Evolutionary conservation across 345 rosid species (phyloP).

Genomic region (Euclidium syriacum): DNA sequence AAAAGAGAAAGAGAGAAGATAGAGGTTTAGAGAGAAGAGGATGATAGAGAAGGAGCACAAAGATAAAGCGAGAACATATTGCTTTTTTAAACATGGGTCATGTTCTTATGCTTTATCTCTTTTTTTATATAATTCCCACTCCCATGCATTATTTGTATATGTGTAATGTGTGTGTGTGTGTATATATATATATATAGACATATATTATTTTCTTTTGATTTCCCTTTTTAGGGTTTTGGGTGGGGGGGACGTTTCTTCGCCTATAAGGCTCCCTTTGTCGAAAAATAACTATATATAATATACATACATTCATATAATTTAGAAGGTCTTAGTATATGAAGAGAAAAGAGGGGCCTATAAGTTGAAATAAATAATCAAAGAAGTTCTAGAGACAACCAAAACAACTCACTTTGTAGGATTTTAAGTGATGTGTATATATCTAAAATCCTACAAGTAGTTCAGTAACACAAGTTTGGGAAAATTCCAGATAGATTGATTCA

Average conservation of each 20-base stretch:
- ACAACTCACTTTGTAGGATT: background rate
- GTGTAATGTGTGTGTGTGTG: background rate
- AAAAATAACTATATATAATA: background rate
- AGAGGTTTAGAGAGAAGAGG: constrained; percentile 26
- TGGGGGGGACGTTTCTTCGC: constrained; percentile 27
- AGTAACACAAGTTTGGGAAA: background rate
- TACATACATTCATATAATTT: background rate
- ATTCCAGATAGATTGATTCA: background rate
- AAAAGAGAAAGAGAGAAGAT: constrained; percentile 27
- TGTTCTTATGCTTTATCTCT: constrained; percentile 24
- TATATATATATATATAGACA: background rate
- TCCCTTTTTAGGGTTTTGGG: constrained; percentile 33
- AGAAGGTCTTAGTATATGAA: constrained; percentile 10
- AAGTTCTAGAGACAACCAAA: constrained; percentile 18
- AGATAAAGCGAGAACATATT: constrained; percentile 26
- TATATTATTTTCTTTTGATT: constrained; percentile 5
- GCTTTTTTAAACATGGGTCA: constrained; percentile 29
- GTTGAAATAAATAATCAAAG: background rate
- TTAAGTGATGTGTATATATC: background rate
- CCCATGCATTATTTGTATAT: constrained; percentile 18
- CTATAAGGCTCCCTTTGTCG: constrained; percentile 27
- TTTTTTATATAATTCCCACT: constrained; percentile 23
- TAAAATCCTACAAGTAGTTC: background rate
- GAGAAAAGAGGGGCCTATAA: background rate
- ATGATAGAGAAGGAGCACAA: constrained; percentile 32